A percentile compares a stretch with the other conserved stretches of the same genome.
Evolutionary conservation across 2,329 filamentous ascomycete genomes (phyloP).

Genomic region (Diatrype stigma): DNA sequence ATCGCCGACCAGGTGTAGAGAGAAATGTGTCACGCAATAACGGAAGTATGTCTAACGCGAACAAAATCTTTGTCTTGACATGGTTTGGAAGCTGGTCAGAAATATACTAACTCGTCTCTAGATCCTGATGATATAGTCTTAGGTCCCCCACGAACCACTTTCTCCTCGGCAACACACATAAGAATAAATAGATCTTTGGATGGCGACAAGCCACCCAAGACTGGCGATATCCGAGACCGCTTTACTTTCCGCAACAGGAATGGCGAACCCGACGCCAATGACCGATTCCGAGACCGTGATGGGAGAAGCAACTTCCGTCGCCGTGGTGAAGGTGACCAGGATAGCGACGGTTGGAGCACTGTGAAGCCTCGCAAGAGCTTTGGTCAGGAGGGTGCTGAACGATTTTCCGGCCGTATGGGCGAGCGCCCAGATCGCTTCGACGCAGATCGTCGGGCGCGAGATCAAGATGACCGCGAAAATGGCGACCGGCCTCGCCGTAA

Average conservation of each 20-base stretch:
- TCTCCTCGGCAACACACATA: constrained; percentile 68
- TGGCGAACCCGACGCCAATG: constrained; percentile 42
- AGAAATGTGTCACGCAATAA: constrained; percentile 53
- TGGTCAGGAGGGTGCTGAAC: constrained; percentile 66
- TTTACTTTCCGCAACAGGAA: constrained; percentile 55
- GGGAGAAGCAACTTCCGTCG: constrained; percentile 45
- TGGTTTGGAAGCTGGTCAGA: constrained; percentile 8
- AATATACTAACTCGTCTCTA: constrained; percentile 33
- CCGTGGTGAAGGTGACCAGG: constrained; percentile 53
- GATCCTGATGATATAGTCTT: constrained; percentile 79
- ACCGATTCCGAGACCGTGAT: constrained; percentile 36
- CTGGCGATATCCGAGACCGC: constrained; percentile 51
- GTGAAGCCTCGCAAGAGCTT: constrained; percentile 73
- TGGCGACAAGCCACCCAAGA: constrained; percentile 49
- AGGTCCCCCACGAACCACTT: constrained; percentile 77
- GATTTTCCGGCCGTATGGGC: constrained; percentile 64
- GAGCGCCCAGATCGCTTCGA: constrained; percentile 40
- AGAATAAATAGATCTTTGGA: constrained; percentile 47
- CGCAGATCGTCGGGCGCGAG: constrained; percentile 36
- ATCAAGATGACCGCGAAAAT: constrained; percentile 47
- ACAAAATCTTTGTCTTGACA: neutral
- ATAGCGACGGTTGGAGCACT: constrained; percentile 69
- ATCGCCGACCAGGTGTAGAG: constrained; percentile 48
- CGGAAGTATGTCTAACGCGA: constrained; percentile 43
- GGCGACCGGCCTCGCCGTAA: constrained; percentile 48